Conservation (phyloP, 2,329 filamentous ascomycete species). For the Phaeosphaeriaceae sp. region DNA sequence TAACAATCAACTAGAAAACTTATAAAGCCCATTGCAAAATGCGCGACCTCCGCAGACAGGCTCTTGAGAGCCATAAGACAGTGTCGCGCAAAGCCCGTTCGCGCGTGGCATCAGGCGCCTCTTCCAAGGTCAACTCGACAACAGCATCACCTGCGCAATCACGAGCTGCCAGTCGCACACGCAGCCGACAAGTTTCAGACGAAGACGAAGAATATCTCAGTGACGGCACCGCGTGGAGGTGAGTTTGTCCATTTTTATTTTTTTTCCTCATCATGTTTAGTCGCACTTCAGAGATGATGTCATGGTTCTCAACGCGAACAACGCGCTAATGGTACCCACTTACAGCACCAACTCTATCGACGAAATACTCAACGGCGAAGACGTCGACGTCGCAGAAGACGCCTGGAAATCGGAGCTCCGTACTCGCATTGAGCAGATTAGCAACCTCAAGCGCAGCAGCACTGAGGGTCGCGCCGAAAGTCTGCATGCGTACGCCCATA, state of each 20-base stretch:
- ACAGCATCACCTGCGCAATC: constrained; percentile 65
- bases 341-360: constrained; percentile 70
- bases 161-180: constrained; percentile 52
- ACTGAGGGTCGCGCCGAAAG: constrained; percentile 71
- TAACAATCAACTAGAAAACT: constrained; percentile 18
- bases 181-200: constrained; percentile 68
- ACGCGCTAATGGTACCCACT: constrained; percentile 27
- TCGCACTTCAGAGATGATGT: neutral
- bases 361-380: constrained; percentile 61
- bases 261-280: constrained; percentile 6
- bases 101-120: constrained; percentile 61
- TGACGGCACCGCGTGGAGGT: constrained; percentile 66
- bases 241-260: constrained; percentile 29
- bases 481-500: constrained; percentile 66
- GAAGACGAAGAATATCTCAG: constrained; percentile 68
- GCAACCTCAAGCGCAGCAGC: constrained; percentile 79
- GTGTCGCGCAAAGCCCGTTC: constrained; percentile 71
- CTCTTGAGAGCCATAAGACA: constrained; percentile 75
- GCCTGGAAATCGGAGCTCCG: constrained; percentile 68
- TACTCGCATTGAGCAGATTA: constrained; percentile 72
- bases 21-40: constrained; percentile 47
- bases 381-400: constrained; percentile 56
- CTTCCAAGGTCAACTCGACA: constrained; percentile 65
- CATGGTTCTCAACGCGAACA: constrained; percentile 13
- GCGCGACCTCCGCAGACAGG: constrained; percentile 70